Evolutionary conservation across 805 yeast species (phyloP).

Genomic region (Zygotorulaspora chibaensis): DNA sequence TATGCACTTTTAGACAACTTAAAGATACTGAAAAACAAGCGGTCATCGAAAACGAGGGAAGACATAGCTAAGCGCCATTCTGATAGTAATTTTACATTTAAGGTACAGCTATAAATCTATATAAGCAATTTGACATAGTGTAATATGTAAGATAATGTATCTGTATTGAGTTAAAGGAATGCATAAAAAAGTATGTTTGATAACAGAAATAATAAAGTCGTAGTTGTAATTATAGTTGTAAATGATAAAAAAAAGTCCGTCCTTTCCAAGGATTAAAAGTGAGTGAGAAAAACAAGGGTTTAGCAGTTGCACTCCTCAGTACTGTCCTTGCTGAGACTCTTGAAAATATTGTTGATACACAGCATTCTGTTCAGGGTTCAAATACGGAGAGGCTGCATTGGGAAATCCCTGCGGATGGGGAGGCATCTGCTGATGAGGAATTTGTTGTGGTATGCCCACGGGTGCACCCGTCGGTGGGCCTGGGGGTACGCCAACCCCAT

Average conservation of each 20-base stretch:
- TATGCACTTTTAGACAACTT: no score
- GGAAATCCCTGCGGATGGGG: conserved; percentile 38
- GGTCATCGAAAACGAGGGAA: background rate
- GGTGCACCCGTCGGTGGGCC: conserved; percentile 9
- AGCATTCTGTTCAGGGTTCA: conserved; percentile 50
- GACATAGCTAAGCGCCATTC: no score
- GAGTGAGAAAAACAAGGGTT: background rate
- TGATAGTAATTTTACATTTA: conserved; percentile 1
- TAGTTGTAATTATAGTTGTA: conserved; percentile 1
- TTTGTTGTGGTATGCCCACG: conserved; percentile 13
- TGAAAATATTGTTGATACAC: conserved; percentile 64
- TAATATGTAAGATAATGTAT: conserved; percentile 1
- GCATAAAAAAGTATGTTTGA: conserved; percentile 1
- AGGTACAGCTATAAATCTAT: background rate
- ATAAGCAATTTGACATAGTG: background rate
- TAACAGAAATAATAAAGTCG: conserved; percentile 1
- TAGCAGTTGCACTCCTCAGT: conserved; percentile 17
- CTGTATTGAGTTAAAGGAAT: conserved; percentile 1
- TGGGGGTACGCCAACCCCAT: conserved; percentile 11
- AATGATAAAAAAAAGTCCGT: background rate
- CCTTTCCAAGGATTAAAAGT: background rate
- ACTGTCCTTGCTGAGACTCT: conserved; percentile 57
- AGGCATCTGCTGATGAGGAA: conserved; percentile 12
- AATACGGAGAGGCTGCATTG: conserved; percentile 31
- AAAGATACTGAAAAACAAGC: background rate